phyloP scores from a whole-genome alignment of 139 green algal genomes.

The Chlamydomonas incerta region DNA sequence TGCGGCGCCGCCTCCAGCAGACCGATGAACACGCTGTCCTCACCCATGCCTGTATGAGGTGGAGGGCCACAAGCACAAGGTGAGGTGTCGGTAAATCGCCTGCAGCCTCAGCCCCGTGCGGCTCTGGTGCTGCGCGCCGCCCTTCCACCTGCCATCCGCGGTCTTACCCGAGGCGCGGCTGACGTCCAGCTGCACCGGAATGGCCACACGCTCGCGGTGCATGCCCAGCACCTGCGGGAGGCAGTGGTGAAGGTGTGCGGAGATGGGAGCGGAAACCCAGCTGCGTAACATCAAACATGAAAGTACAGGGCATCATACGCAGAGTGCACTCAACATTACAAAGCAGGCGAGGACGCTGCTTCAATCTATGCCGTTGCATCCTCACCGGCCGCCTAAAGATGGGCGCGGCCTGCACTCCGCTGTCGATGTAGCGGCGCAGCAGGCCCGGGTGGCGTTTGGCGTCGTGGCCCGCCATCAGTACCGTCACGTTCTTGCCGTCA shows the following conservation, averaged over 20 bases:
- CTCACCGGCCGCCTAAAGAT: neutral
- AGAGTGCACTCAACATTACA: no score
- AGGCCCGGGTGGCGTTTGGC: neutral
- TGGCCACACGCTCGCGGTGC: slow-evolving; percentile 32
- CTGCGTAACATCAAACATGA: neutral
- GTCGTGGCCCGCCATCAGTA: slow-evolving; percentile 7
- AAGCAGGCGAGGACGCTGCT: neutral
- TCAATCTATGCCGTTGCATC: neutral
- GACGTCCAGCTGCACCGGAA: slow-evolving; percentile 7
- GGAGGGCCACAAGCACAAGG: no score
- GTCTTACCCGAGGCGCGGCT: slow-evolving; percentile 11
- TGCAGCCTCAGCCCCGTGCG: no score
- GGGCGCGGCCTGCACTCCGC: neutral
- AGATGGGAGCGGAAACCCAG: no score
- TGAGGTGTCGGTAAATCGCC: no score
- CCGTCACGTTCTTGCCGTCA: slow-evolving; percentile 20
- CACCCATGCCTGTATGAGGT: neutral
- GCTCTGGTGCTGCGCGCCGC: no score
- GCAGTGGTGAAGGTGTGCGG: no score
- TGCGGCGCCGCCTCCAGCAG: neutral
- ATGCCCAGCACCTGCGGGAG: neutral
- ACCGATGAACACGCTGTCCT: neutral
- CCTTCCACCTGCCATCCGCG: no score
- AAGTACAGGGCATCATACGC: neutral
- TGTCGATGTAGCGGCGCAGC: neutral